These are phyloP conservation scores for Leucocoprinus leucothites DNA, from an alignment of 768 basidiomycete species.

Conservation along the genomic window DNA sequence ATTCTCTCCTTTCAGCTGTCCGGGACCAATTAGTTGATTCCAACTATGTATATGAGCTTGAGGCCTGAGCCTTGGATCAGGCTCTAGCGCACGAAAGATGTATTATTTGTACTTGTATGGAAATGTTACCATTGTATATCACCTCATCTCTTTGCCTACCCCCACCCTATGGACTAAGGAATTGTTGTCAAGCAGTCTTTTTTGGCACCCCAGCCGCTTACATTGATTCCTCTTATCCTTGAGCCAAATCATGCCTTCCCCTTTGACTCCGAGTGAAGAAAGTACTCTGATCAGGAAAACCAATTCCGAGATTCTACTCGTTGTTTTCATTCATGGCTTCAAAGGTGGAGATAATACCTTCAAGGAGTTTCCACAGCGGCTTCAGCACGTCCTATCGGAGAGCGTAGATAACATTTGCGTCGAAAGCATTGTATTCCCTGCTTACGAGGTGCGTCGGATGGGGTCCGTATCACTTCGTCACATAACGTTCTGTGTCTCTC, in stretches of 20 bases:
- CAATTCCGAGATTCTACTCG: constrained; percentile 48
- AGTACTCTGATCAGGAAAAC: constrained; percentile 17
- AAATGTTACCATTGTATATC: background rate
- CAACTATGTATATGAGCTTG: background rate
- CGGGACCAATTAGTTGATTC: no score
- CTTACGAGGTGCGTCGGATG: constrained; percentile 67
- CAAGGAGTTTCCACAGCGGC: constrained; percentile 69
- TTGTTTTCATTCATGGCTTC: constrained; percentile 82
- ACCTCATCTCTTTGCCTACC: background rate
- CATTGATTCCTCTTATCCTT: background rate
- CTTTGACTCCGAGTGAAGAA: background rate
- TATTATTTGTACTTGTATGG: background rate
- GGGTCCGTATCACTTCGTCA: constrained; percentile 6
- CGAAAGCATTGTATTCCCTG: constrained; percentile 83
- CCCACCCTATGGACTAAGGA: background rate
- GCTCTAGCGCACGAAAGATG: background rate
- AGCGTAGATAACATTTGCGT: constrained; percentile 53
- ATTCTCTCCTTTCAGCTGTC: background rate
- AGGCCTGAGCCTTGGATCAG: no score
- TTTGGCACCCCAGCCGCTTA: background rate
- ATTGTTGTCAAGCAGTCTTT: background rate
- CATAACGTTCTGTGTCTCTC: background rate
- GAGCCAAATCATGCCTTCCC: background rate
- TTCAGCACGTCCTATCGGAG: constrained; percentile 73
- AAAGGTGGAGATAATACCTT: constrained; percentile 68